Percentiles rank a stretch among this genome's conserved stretches.
phyloP scores from a whole-genome alignment of 2,329 filamentous ascomycete genomes.

The Aschersonia sp. region DNA sequence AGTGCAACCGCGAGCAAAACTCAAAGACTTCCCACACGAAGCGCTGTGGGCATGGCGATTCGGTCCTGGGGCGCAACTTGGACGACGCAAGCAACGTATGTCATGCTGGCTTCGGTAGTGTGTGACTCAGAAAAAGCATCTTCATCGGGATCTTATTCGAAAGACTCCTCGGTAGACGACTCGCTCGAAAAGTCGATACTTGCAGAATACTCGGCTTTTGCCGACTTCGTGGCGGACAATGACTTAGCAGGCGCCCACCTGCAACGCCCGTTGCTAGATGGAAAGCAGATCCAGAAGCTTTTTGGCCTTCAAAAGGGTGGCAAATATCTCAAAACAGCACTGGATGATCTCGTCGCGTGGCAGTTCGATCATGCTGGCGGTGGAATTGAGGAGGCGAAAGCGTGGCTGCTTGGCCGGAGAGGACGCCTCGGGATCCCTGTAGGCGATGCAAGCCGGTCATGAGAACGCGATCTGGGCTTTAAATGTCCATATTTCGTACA shows the following conservation, averaged over 20 bases:
- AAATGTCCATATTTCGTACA: no score
- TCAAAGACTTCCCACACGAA: not conserved
- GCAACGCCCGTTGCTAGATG: conserved; percentile 4
- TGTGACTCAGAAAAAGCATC: not conserved
- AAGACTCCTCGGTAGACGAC: not conserved
- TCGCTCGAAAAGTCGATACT: not conserved
- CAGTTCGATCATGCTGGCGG: conserved; percentile 6
- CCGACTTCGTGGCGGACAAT: conserved; percentile 2
- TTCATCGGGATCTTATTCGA: not conserved
- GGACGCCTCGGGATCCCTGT: conserved; percentile 1
- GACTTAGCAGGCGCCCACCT: conserved; percentile 3
- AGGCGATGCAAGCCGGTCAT: not conserved
- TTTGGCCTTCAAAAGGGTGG: conserved; percentile 5
- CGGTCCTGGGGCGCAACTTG: conserved; percentile 7
- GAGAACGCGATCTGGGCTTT: no score
- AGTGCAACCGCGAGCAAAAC: not conserved
- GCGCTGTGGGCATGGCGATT: conserved; percentile 7
- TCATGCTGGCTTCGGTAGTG: conserved; percentile 2
- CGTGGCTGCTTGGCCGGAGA: conserved; percentile 4
- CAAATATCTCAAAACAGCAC: conserved; percentile 3
- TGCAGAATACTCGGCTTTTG: conserved; percentile 1
- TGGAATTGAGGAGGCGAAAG: conserved; percentile 4
- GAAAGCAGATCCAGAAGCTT: conserved; percentile 4
- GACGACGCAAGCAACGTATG: conserved; percentile 5
- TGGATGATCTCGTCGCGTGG: conserved; percentile 5